Percentiles rank a stretch among this genome's conserved stretches.
Conservation (phyloP, 2,329 filamentous ascomycete genomes). For the Camillea tinctor region DNA sequence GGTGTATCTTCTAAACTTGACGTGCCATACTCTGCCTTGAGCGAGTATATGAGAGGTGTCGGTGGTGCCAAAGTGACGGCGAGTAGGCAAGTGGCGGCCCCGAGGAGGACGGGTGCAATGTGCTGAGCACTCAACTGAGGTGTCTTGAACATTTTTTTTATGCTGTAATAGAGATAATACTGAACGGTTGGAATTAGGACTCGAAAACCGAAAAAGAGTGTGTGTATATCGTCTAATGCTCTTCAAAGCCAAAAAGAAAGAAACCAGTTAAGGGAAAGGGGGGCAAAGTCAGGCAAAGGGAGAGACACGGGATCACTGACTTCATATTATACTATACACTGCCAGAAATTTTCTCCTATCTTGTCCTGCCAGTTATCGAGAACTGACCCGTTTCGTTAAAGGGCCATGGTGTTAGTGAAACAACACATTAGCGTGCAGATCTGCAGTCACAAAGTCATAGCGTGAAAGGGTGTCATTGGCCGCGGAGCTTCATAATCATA, state of each 20-base stretch:
- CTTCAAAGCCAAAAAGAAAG: background rate
- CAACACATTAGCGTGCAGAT: background rate
- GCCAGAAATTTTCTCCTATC: background rate
- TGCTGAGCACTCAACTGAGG: background rate
- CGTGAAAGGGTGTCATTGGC: background rate
- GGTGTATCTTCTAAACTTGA: background rate
- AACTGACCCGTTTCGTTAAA: background rate
- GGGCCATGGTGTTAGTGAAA: background rate
- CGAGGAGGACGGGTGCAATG: slow-evolving; percentile 9
- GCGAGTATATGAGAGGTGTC: slow-evolving; percentile 7
- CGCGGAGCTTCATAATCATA: background rate
- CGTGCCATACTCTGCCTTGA: slow-evolving; percentile 8
- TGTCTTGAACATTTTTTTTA: background rate
- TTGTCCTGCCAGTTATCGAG: background rate
- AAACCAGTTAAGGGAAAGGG: background rate
- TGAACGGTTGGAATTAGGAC: background rate
- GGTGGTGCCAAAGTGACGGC: slow-evolving; percentile 4
- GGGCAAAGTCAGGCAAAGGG: background rate
- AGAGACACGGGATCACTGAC: background rate
- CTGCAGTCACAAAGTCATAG: background rate
- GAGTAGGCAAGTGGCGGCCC: slow-evolving; percentile 3
- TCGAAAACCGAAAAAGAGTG: background rate
- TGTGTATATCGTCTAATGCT: background rate
- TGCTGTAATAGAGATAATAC: background rate
- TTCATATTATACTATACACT: background rate